Base-by-base conservation (phyloP, 768 basidiomycete genomes). In the Austroboletus eburneus region DNA sequence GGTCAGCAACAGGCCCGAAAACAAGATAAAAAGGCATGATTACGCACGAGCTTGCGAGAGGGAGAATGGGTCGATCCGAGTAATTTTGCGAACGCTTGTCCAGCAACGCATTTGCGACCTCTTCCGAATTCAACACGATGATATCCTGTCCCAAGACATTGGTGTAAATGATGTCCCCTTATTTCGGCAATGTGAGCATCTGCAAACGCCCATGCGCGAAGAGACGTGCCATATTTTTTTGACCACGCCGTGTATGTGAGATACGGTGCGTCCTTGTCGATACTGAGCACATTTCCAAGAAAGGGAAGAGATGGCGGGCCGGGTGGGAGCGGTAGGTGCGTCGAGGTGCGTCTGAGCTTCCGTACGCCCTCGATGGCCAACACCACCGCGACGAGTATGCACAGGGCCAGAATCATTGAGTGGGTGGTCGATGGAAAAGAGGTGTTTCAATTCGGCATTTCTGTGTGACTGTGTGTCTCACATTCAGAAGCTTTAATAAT, bases 41-140 rank as follows among this genome's bases (percentile, higher is more conserved):
- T n/a, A 45, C 50, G 23, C 24, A 50, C 58, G 57, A 5, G 1
- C 45, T 44, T 7, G 42, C 42, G 13, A n/a, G 16, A 17, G 43
- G 18, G 10, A 29, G 37, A 3, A 10, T 10, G 9, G 59, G 43
- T 7, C 57, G 41, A 39, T 53, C 51, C 38, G 77, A 81, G 55
- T 80, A 81, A 18, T 75, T 75, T 9, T 71, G 57, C 38, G 78
- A 73, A 24, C 75, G 71, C 55, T 70, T 76, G 30, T 81, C 79
- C 25, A 81, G 60, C 25, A 81, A 61, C 36, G 77, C 76, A 18
- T 66, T 65, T 24, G 71, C 72, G 13, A 67, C 70, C 50, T 75
- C 63, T 47, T 72, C 57, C 55, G 69, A 71, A 62, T 74, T 80
- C 39, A 83, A 57, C 39, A 80, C 64, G 42, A 81, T 55, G 57